phyloP scores from a whole-genome alignment of 495 filamentous ascomycete genomes.

The Daldinia bambusicola region DNA sequence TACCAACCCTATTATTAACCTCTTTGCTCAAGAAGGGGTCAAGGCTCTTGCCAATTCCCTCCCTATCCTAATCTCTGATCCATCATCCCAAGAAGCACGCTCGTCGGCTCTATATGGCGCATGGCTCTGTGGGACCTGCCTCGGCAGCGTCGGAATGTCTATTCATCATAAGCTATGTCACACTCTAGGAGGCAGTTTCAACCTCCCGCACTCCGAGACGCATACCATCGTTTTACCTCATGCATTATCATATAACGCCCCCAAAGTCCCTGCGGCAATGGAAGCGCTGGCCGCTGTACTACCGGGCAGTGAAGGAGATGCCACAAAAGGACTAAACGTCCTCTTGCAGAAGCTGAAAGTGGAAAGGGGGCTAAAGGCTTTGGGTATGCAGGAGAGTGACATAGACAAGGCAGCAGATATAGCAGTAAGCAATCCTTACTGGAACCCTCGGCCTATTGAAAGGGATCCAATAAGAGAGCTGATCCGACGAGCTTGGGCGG shows the following conservation, averaged over 20 bases:
- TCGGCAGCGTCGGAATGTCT: conserved; percentile 74
- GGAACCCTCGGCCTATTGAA: conserved; percentile 70
- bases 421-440: conserved; percentile 71
- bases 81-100: conserved; percentile 61
- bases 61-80: conserved; percentile 64
- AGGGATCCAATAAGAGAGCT: conserved; percentile 68
- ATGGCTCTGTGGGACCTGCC: conserved; percentile 72
- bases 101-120: conserved; percentile 71
- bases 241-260: conserved; percentile 74
- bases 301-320: conserved; percentile 65
- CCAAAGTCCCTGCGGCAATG: conserved; percentile 68
- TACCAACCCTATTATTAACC: conserved; percentile 67
- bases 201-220: conserved; percentile 75
- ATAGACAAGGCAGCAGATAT: conserved; percentile 74
- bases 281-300: conserved; percentile 65
- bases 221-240: conserved; percentile 75
- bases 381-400: conserved; percentile 73
- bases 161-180: conserved; percentile 80
- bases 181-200: conserved; percentile 73
- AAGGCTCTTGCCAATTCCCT: conserved; percentile 65
- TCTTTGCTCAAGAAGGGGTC: conserved; percentile 68
- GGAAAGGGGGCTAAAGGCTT: conserved; percentile 66
- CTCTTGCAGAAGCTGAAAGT: conserved; percentile 67
- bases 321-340: conserved; percentile 69
- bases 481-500: conserved; percentile 73